phyloP scores from a whole-genome alignment of 352 stramenopile species.

The Globisporangium echinulatum region DNA sequence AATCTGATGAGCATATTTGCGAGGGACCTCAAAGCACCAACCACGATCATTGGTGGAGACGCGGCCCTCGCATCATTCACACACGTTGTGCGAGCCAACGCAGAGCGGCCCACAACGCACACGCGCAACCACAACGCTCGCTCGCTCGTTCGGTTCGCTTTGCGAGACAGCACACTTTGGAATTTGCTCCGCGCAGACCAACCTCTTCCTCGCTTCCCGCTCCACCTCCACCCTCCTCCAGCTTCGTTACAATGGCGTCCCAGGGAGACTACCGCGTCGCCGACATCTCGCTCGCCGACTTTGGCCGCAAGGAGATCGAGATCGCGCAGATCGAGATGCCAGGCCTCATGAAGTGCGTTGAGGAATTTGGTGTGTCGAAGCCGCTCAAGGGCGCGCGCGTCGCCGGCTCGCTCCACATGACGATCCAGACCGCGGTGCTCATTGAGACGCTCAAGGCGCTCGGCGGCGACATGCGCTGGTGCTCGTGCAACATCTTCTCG shows the following conservation, averaged over 20 bases:
- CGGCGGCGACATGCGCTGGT: slow-evolving; percentile 97
- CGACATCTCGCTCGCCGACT: slow-evolving; percentile 98
- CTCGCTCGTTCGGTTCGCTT: too few relatives aligned
- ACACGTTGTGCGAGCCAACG: too few relatives aligned
- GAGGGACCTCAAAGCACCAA: not conserved
- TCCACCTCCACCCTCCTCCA: slow-evolving; percentile 1
- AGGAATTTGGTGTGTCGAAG: slow-evolving; percentile 87
- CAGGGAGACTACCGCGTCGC: slow-evolving; percentile 85
- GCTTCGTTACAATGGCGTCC: slow-evolving; percentile 35
- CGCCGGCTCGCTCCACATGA: slow-evolving; percentile 98
- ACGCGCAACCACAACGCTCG: not conserved
- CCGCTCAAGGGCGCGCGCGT: slow-evolving; percentile 89
- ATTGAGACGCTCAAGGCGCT: slow-evolving; percentile 98
- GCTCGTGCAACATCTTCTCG: slow-evolving; percentile 99
- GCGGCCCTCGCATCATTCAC: too few relatives aligned
- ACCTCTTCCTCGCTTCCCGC: slow-evolving; percentile 7
- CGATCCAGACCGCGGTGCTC: slow-evolving; percentile 98
- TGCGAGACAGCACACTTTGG: slow-evolving; percentile 7
- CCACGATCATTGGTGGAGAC: not conserved
- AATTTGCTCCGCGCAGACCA: slow-evolving; percentile 14
- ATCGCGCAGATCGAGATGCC: slow-evolving; percentile 99
- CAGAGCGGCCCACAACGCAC: too few relatives aligned
- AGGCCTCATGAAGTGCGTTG: slow-evolving; percentile 95
- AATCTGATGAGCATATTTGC: too few relatives aligned
- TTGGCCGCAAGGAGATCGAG: slow-evolving; percentile 98